These are phyloP conservation scores for Hsuehochloa calcarea DNA, from an alignment of 176 grass and related monocot genomes.

Conservation along the genomic window DNA sequence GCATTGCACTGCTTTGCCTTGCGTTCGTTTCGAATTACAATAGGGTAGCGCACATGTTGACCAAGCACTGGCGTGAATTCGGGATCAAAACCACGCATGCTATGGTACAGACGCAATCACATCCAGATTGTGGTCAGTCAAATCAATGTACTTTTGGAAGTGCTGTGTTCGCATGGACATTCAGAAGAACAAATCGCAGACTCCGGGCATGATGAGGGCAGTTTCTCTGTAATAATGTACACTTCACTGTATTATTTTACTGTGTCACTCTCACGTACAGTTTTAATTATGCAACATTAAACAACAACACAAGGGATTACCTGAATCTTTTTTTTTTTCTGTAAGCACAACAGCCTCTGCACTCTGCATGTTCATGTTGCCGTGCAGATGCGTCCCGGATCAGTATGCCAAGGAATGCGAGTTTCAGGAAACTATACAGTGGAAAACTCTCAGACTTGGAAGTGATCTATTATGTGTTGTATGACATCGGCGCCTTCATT, in stretches of 20 bases:
- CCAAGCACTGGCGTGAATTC: no score
- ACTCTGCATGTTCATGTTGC: neutral
- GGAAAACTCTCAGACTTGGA: conserved; percentile 29
- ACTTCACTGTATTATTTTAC: neutral
- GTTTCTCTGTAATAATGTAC: neutral
- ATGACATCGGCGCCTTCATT: conserved; percentile 74
- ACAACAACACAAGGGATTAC: neutral
- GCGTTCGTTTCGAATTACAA: no score
- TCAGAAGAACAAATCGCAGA: no score
- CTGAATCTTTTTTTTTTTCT: neutral
- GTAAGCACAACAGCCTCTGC: neutral
- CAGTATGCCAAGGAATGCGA: neutral
- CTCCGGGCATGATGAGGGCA: no score
- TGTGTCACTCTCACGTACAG: neutral
- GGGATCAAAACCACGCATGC: no score
- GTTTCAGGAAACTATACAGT: neutral
- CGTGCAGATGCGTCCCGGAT: neutral
- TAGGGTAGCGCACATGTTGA: no score
- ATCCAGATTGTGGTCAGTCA: no score
- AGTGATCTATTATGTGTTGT: conserved; percentile 74
- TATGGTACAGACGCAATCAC: no score
- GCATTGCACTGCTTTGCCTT: no score
- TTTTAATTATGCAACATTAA: neutral
- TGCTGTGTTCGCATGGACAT: no score
- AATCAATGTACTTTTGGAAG: no score